A percentile compares a stretch with the other conserved stretches of the same genome.
phyloP scores from a whole-genome alignment of 176 grass and related monocot species.

The Elaeis guineensis region DNA sequence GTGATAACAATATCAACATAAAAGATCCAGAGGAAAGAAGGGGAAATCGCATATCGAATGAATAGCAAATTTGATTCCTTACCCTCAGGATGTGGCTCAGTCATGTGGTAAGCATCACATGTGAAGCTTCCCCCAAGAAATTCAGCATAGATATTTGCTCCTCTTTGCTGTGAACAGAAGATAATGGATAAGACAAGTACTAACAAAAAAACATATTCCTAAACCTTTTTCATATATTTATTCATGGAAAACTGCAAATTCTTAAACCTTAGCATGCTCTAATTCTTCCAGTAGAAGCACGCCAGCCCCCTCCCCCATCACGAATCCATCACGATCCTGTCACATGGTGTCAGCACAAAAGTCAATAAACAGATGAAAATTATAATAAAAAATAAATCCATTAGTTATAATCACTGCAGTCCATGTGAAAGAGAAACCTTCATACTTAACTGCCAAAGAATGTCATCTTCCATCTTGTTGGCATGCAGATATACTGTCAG shows the following conservation, averaged over 20 bases:
- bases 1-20: no score
- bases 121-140: slow-evolving; percentile 99
- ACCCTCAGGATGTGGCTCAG: slow-evolving; percentile 98
- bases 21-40: background rate
- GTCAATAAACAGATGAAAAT: no score
- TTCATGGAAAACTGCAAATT: no score
- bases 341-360: slow-evolving; percentile 2
- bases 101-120: slow-evolving; percentile 99
- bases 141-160: slow-evolving; percentile 91
- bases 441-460: no score
- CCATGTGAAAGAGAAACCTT: no score
- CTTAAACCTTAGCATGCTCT: slow-evolving; percentile 77
- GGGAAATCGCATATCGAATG: background rate
- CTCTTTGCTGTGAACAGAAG: slow-evolving; percentile 56
- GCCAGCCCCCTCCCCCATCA: slow-evolving; percentile 97
- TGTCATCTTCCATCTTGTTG: no score
- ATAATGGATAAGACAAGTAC: slow-evolving; percentile 1
- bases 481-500: no score
- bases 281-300: slow-evolving; percentile 97
- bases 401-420: background rate
- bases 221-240: no score
- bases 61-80: slow-evolving; percentile 19
- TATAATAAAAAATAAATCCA: background rate
- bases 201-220: background rate
- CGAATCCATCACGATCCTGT: slow-evolving; percentile 95